Evolutionary conservation across 2,329 filamentous ascomycete species (phyloP), one percentile per base, ranked within the genome.

Genomic region (Monosporascus sp.): DNA sequence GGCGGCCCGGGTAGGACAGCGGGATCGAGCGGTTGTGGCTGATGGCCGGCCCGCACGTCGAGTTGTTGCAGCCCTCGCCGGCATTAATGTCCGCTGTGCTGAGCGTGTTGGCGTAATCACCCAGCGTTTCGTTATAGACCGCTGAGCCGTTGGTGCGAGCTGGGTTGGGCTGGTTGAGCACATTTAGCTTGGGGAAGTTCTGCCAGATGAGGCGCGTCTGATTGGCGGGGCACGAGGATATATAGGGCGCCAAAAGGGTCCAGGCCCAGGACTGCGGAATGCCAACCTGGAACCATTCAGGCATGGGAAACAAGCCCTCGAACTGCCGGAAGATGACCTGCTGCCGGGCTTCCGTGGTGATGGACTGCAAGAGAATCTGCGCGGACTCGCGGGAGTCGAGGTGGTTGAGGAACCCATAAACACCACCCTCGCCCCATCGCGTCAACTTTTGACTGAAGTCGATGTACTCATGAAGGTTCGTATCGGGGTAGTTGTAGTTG

Each of bases 361-460:
- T 89, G 20, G 86, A 86, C 70, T 91, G 88, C 2, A 89, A 74
- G 2, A 95, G 76, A 17, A 94, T 72, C 64, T 86, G 84, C 0
- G 81, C 89, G 14, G 86, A 86, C 60, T 89, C 86, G 5, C 88
- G 85, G 0, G 86, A 85, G 68, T 93, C 83, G 47, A 94, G 77
- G 64, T 94, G 89, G 49, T 84, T 80, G 57, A 92, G 74, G 73
- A 93, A 94, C 0, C 89, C 89, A 72, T 89, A 91, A 1, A 92
- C 88, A 47, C 89, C 87, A 11, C 85, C 81, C 68, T 94, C 89
- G 48, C 89, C 89, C 70, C 81, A 90, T 36, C 88, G 85, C 1
- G 90, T 94, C n/a, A 94, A 72, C 70, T 91, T 91, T 72, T 93
- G 88, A 69, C 82, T 85, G 72, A 94, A 94, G 73, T 94, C 89